Evolutionary conservation across 2,329 filamentous ascomycete species (phyloP).

Genomic region (Magnaporthales sp.): DNA sequence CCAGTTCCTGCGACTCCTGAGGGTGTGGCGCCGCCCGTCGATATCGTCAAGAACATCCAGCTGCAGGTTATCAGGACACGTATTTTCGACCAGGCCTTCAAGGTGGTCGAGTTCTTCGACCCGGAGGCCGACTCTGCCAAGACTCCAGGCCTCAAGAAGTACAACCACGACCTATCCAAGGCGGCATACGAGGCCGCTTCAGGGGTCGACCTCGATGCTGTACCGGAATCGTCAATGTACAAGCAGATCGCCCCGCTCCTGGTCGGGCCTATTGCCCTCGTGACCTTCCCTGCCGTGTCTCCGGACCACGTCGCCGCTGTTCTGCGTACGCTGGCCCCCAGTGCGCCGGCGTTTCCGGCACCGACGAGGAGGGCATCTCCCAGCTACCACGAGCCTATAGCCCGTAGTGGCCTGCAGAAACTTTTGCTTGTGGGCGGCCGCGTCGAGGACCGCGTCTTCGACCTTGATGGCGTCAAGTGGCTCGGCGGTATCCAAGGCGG

Average conservation of each 20-base stretch:
- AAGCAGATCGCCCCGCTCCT: slow-evolving; percentile 65
- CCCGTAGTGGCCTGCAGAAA: slow-evolving; percentile 80
- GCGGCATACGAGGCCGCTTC: slow-evolving; percentile 35
- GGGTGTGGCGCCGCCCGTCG: slow-evolving; percentile 23
- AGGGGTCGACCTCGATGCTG: slow-evolving; percentile 15
- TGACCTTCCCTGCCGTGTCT: slow-evolving; percentile 75
- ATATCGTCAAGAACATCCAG: slow-evolving; percentile 56
- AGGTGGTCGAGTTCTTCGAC: slow-evolving; percentile 77
- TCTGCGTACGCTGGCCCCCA: slow-evolving; percentile 68
- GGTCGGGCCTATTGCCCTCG: slow-evolving; percentile 68
- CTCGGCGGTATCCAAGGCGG: slow-evolving; percentile 72
- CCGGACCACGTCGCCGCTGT: slow-evolving; percentile 78
- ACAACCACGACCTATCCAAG: slow-evolving; percentile 44
- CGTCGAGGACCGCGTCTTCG: slow-evolving; percentile 78
- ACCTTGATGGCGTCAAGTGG: slow-evolving; percentile 58
- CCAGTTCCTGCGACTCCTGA: slow-evolving; percentile 22
- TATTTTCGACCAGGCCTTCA: slow-evolving; percentile 79
- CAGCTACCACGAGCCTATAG: slow-evolving; percentile 68
- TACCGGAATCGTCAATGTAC: slow-evolving; percentile 32
- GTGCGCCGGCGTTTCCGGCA: slow-evolving; percentile 63
- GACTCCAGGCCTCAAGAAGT: slow-evolving; percentile 30
- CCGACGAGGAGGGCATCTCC: slow-evolving; percentile 70
- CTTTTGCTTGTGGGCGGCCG: slow-evolving; percentile 78
- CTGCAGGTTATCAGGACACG: slow-evolving; percentile 81
- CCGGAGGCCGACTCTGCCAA: not conserved